These are phyloP conservation scores for Alternaria sp. DNA, from an alignment of 2,329 filamentous ascomycete species.

Conservation along the genomic window DNA sequence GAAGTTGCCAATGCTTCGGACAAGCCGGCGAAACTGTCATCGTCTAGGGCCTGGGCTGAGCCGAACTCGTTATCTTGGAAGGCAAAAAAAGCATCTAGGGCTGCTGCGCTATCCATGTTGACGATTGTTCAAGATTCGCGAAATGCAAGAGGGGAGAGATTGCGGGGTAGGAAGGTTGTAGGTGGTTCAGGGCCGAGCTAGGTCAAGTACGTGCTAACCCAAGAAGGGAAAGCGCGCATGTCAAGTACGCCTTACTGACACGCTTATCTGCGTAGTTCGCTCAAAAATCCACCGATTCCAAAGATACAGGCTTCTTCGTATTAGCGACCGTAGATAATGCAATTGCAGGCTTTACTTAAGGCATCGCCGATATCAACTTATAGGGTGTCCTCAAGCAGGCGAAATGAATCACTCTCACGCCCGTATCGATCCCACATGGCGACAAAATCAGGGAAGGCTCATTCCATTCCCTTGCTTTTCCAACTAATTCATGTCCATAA, in stretches of 20 bases:
- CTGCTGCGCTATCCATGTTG: constrained; percentile 6
- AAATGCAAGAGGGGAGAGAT: neutral
- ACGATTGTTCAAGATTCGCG: neutral
- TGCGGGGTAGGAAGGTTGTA: constrained; percentile 5
- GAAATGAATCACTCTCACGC: no score
- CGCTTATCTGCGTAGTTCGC: neutral
- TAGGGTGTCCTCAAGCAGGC: no score
- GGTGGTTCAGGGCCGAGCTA: constrained; percentile 8
- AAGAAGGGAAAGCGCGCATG: constrained; percentile 17
- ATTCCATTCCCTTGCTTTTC: no score
- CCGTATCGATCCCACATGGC: no score
- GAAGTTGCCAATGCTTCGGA: constrained; percentile 14
- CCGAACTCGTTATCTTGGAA: constrained; percentile 4
- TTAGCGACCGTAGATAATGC: no score
- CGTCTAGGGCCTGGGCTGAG: constrained; percentile 3
- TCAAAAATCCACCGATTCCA: neutral
- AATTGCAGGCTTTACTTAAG: no score
- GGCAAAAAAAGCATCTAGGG: neutral
- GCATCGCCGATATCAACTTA: no score
- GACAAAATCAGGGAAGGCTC: no score
- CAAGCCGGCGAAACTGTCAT: constrained; percentile 15
- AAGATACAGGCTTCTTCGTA: no score
- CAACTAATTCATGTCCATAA: no score
- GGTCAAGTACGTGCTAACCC: constrained; percentile 4
- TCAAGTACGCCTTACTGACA: constrained; percentile 21